Evolutionary conservation across 2,329 filamentous ascomycete species (phyloP).

Genomic region (Monascus ruber): DNA sequence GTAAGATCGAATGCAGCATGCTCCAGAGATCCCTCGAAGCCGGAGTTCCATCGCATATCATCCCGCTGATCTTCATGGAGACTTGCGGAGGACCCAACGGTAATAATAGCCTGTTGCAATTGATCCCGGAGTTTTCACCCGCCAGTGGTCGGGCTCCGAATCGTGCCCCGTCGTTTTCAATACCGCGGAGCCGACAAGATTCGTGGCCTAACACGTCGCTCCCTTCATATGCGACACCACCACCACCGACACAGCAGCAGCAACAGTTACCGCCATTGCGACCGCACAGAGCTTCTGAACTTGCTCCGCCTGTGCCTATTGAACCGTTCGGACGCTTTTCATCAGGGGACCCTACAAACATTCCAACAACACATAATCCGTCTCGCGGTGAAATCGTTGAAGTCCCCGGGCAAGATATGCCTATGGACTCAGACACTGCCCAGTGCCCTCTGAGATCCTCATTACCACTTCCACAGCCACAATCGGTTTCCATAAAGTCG

Average conservation of each 20-base stretch:
- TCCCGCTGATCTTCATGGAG: conserved; percentile 63
- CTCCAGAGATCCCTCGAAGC: conserved; percentile 56
- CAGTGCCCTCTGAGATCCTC: too few relatives aligned
- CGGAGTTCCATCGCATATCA: conserved; percentile 61
- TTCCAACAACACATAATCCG: too few relatives aligned
- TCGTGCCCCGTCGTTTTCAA: conserved; percentile 12
- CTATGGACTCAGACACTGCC: too few relatives aligned
- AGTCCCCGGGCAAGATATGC: too few relatives aligned
- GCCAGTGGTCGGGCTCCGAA: conserved; percentile 21
- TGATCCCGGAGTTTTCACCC: conserved; percentile 52
- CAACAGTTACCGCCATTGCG: conserved; percentile 36
- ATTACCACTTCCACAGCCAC: too few relatives aligned
- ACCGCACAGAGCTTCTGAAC: too few relatives aligned
- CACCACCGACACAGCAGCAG: conserved; percentile 38
- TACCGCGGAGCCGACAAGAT: conserved; percentile 6
- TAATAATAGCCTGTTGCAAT: conserved; percentile 39
- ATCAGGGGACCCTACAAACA: too few relatives aligned
- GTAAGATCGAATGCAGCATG: conserved; percentile 62
- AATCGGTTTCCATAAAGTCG: too few relatives aligned
- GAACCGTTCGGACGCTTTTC: too few relatives aligned
- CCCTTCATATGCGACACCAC: conserved; percentile 6
- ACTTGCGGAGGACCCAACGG: conserved; percentile 46
- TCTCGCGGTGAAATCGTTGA: too few relatives aligned
- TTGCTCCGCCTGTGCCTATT: too few relatives aligned
- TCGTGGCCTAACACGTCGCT: conserved; percentile 8